phyloP scores from a whole-genome alignment of 495 filamentous ascomycete genomes.

The Penicillium macrosclerotiorum region DNA sequence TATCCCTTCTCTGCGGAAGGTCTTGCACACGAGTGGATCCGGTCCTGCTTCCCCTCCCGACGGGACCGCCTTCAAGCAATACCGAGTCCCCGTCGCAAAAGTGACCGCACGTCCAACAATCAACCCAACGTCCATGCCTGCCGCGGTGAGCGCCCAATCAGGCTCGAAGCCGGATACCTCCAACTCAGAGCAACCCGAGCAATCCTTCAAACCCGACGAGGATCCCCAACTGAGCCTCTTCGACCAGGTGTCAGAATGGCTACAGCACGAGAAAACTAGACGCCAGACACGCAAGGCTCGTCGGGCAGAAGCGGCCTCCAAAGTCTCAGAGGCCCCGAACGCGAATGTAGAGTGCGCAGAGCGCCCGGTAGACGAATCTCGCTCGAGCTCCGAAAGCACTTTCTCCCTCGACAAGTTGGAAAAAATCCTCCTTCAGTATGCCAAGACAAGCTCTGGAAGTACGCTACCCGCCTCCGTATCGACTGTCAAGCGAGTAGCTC shows the following conservation, averaged over 20 bases:
- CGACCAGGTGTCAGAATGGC: slow-evolving; percentile 74
- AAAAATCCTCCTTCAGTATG: slow-evolving; percentile 61
- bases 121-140: slow-evolving; percentile 24
- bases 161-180: slow-evolving; percentile 21
- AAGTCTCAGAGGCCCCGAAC: slow-evolving; percentile 18
- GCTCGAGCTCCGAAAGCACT: slow-evolving; percentile 52
- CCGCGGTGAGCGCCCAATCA: slow-evolving; percentile 29
- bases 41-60: slow-evolving; percentile 24
- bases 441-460: slow-evolving; percentile 27
- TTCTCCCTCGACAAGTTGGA: slow-evolving; percentile 68
- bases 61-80: slow-evolving; percentile 23
- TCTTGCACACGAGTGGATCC: slow-evolving; percentile 23
- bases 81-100: slow-evolving; percentile 26
- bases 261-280: slow-evolving; percentile 71
- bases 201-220: slow-evolving; percentile 26
- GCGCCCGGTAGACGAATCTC: slow-evolving; percentile 25
- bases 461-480: slow-evolving; percentile 35
- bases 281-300: slow-evolving; percentile 48
- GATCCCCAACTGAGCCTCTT: slow-evolving; percentile 50
- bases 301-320: slow-evolving; percentile 28
- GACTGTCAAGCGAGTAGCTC: slow-evolving; percentile 32
- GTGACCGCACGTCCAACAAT: slow-evolving; percentile 27
- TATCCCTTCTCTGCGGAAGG: slow-evolving; percentile 24
- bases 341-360: slow-evolving; percentile 23
- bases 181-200: slow-evolving; percentile 27